Evolutionary conservation across 2,329 filamentous ascomycete genomes (phyloP), one percentile per base, ranked within the genome.

Genomic region (Botryotinia narcissicola): DNA sequence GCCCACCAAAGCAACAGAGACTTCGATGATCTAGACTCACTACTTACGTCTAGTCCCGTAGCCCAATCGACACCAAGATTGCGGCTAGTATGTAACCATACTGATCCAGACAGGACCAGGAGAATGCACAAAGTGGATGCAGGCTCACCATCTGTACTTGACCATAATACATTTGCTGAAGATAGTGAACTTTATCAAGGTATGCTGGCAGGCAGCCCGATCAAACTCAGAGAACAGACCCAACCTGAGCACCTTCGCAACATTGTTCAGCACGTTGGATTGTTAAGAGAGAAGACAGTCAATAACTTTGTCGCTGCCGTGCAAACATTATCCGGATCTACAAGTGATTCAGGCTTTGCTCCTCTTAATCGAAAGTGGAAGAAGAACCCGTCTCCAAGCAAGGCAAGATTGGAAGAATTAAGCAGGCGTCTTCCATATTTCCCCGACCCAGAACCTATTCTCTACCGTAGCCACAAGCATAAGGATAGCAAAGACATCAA

Each of bases 51-150:
- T 16, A 79, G 78, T 63, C 79, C 79, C 7, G 62, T 75, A 10
- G 78, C 70, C 22, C 76, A 79, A 29, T 80, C 79, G n/a, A 80
- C 79, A 1, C 79, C 78, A 64, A 74, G 76, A 54, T 74, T 78
- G 44, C 76, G 76, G 8, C 70, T 78, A 14, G 77, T 78, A 32
- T 57, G 51, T 37, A 76, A 77, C 35, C 71, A 69, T 4, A 75
- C 77, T 25, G 76, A 77, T 44, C 67, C 73, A 42, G 59, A 74
- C 70, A 76, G 74, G 12, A 76, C 57, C 29, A 75, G 71, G 20
- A 72, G 61, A 29, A 40, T 78, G 51, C 75, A 72, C 40, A 73
- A 74, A 22, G 75, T 77, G n/a, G 74, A 74, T 7, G 75, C 72
- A 18, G 73, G 75, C 18, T 71, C 71, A 6, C 77, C 71, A 4